Conservation (phyloP, 73 alveolate species). For the Diophrys sp. region DNA sequence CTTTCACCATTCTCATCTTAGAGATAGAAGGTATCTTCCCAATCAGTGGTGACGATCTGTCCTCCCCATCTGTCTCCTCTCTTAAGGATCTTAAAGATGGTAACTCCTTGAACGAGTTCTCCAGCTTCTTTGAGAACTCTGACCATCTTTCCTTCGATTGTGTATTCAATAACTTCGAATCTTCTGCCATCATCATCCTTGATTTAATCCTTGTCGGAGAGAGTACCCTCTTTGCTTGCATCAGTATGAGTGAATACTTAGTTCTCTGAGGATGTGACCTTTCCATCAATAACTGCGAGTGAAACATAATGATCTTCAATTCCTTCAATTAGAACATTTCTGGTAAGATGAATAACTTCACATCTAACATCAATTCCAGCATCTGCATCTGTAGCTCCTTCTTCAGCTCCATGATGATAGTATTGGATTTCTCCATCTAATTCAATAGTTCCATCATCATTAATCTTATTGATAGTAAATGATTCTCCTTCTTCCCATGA, state of each 20-base stretch:
- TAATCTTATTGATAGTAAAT: not conserved
- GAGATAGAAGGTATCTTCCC: not conserved
- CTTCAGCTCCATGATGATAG: conserved; percentile 9
- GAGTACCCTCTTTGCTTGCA: no score
- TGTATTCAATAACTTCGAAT: no score
- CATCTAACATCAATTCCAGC: conserved; percentile 12
- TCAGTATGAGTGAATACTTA: not conserved
- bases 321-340: conserved; percentile 20
- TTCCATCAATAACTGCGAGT: not conserved
- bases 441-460: not conserved
- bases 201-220: no score
- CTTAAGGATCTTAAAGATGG: no score
- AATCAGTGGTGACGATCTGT: not conserved
- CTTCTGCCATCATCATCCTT: no score
- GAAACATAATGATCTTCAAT: not conserved
- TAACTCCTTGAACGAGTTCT: no score
- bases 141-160: no score
- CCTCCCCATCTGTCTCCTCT: conserved; percentile 28
- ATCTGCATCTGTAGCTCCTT: not conserved
- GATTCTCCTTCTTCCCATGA: not conserved
- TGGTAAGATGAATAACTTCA: conserved; percentile 10
- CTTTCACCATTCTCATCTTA: not conserved
- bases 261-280: not conserved
- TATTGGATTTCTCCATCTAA: not conserved
- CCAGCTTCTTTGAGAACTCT: no score